Percentiles rank a stretch among this genome's conserved stretches.
Evolutionary conservation across 805 yeast genomes (phyloP).

Genomic region (Yamadazyma endophytica): DNA sequence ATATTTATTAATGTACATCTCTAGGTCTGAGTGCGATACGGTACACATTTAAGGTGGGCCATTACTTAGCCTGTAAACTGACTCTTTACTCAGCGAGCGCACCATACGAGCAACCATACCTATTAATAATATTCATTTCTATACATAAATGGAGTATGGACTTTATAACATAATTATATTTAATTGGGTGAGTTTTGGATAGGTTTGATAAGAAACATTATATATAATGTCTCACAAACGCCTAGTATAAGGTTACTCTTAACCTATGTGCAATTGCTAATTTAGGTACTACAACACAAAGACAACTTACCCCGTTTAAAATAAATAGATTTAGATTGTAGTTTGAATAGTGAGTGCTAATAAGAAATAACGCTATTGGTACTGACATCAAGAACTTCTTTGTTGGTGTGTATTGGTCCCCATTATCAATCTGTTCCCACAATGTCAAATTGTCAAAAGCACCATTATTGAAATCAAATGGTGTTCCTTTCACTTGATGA

Average conservation of each 20-base stretch:
- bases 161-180: too few species aligned
- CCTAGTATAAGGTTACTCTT: constrained; percentile 50
- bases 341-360: constrained; percentile 85
- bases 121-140: too few species aligned
- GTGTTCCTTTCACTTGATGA: constrained; percentile 94
- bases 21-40: too few species aligned
- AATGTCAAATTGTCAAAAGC: constrained; percentile 93
- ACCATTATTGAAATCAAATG: constrained; percentile 94
- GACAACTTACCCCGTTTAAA: constrained; percentile 74
- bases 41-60: too few species aligned
- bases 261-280: constrained; percentile 78
- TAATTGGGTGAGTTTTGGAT: too few species aligned
- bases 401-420: constrained; percentile 95
- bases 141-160: too few species aligned
- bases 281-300: constrained; percentile 88
- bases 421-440: constrained; percentile 98
- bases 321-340: constrained; percentile 78
- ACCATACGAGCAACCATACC: too few species aligned
- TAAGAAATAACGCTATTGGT: constrained; percentile 82
- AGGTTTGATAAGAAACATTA: too few species aligned
- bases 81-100: too few species aligned
- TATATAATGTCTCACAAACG: not conserved
- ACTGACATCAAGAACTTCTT: constrained; percentile 89
- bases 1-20: too few species aligned
- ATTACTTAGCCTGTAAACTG: too few species aligned